These are phyloP conservation scores for Trametes punicea DNA, from an alignment of 768 basidiomycete genomes.

Conservation along the genomic window DNA sequence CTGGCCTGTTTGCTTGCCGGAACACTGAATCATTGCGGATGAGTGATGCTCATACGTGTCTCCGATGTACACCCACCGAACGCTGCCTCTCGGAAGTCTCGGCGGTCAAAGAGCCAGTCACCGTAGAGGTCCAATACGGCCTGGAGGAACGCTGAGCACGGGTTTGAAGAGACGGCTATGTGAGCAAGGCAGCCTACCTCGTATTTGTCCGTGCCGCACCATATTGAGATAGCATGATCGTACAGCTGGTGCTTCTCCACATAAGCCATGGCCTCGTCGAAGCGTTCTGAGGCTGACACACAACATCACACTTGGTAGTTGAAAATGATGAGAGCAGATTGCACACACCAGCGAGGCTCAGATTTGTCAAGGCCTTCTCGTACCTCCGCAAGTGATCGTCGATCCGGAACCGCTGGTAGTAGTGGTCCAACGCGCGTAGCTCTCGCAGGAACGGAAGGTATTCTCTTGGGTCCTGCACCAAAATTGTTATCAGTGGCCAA, in stretches of 20 bases:
- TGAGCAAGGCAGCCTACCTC: conserved; percentile 40
- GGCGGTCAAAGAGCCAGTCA: conserved; percentile 80
- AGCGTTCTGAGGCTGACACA: conserved; percentile 56
- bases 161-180: not conserved
- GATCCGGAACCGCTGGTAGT: conserved; percentile 86
- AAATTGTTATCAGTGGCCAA: not conserved
- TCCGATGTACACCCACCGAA: conserved; percentile 47
- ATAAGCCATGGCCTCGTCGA: conserved; percentile 79
- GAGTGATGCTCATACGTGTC: not conserved
- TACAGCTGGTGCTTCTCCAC: conserved; percentile 77
- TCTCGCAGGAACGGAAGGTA: conserved; percentile 96
- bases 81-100: conserved; percentile 83
- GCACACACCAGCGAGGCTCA: conserved; percentile 65
- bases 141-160: conserved; percentile 34
- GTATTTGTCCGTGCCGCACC: conserved; percentile 62
- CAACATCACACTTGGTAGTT: not conserved
- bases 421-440: conserved; percentile 71
- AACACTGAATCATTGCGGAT: conserved; percentile 51
- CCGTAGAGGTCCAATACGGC: conserved; percentile 73
- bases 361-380: conserved; percentile 68
- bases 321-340: not conserved
- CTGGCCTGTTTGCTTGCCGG: conserved; percentile 54
- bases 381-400: conserved; percentile 87
- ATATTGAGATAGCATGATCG: conserved; percentile 68
- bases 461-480: conserved; percentile 87